Evolutionary conservation across 78 protist species (phyloP).

Genomic region (Creolimax fragrantissima): DNA sequence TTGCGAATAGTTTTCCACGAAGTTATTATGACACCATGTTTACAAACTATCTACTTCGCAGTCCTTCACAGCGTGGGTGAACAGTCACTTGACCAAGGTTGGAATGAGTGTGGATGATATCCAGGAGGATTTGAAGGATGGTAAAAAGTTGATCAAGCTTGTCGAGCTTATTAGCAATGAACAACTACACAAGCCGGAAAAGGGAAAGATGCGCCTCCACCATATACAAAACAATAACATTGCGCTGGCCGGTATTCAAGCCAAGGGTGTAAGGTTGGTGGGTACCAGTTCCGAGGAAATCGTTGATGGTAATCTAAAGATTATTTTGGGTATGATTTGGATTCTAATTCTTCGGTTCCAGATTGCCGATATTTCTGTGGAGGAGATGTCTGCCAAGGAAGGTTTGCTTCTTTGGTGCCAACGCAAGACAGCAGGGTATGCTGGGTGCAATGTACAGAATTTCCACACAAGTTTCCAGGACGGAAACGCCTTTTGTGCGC

Average conservation of each 20-base stretch:
- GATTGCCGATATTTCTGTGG: constrained; percentile 55
- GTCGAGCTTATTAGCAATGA: constrained; percentile 66
- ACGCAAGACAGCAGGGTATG: constrained; percentile 38
- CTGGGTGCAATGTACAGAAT: constrained; percentile 7
- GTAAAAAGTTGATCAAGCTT: constrained; percentile 56
- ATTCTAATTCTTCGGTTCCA: constrained; percentile 46
- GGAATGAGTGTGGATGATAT: constrained; percentile 59
- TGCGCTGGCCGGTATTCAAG: constrained; percentile 14
- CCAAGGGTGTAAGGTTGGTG: background rate
- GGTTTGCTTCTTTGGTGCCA: constrained; percentile 74
- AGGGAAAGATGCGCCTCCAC: constrained; percentile 38
- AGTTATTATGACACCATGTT: too few species aligned
- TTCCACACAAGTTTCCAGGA: constrained; percentile 33
- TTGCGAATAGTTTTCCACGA: too few species aligned
- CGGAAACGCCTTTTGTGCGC: constrained; percentile 60
- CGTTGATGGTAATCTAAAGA: constrained; percentile 33
- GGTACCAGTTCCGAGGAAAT: constrained; percentile 47
- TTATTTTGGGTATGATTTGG: constrained; percentile 66
- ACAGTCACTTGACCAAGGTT: constrained; percentile 57
- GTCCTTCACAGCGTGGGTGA: constrained; percentile 80
- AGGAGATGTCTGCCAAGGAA: constrained; percentile 34
- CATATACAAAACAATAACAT: background rate
- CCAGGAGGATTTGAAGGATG: constrained; percentile 55
- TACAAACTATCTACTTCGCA: constrained; percentile 9
- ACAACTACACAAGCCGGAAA: constrained; percentile 28